phyloP scores from a whole-genome alignment of 495 filamentous ascomycete species.

The Bombardia bombarda region DNA sequence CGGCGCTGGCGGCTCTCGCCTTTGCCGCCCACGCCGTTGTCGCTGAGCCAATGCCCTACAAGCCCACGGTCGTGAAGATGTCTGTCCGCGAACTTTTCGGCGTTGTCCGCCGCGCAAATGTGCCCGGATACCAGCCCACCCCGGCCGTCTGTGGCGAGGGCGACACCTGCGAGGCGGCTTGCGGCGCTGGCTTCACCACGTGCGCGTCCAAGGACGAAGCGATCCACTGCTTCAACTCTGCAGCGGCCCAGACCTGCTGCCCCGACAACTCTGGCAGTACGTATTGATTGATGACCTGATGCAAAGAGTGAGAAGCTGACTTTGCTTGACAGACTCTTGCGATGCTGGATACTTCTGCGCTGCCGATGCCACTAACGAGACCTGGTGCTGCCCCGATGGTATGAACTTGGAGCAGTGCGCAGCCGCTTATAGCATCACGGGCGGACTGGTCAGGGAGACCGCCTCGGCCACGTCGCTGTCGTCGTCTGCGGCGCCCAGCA shows the following conservation, averaged over 20 bases:
- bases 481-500: constrained; percentile 11
- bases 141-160: constrained; percentile 32
- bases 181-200: constrained; percentile 33
- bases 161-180: constrained; percentile 38
- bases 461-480: constrained; percentile 15
- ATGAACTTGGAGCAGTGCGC: constrained; percentile 37
- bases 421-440: constrained; percentile 26
- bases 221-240: constrained; percentile 38
- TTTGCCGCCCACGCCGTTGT: constrained; percentile 29
- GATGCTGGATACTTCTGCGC: constrained; percentile 41
- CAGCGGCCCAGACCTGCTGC: constrained; percentile 37
- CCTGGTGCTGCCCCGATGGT: constrained; percentile 40
- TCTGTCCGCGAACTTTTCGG: constrained; percentile 32
- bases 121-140: constrained; percentile 33
- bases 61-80: constrained; percentile 28
- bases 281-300: constrained; percentile 7
- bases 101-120: constrained; percentile 26
- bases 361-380: constrained; percentile 25
- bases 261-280: constrained; percentile 34
- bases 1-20: constrained; percentile 31
- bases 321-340: constrained; percentile 32
- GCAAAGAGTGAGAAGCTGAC: constrained; percentile 2
- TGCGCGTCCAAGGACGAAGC: constrained; percentile 31
- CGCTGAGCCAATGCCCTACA: constrained; percentile 37
- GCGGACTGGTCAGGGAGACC: constrained; percentile 30